Conservation (phyloP, 1,284 basidiomycete species). For the Irpex rosettiformis region DNA sequence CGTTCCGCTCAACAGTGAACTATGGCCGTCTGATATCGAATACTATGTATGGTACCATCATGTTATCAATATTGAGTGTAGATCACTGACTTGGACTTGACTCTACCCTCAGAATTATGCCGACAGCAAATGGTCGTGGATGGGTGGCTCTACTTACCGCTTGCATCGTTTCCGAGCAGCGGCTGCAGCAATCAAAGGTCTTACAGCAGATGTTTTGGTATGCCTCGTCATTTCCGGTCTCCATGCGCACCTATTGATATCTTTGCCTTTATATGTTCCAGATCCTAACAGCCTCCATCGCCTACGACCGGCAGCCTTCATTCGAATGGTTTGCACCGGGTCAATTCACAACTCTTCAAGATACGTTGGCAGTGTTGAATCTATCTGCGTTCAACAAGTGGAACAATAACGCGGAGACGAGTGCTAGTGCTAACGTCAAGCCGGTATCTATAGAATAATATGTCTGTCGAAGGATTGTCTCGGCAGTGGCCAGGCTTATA, state of each 20-base stretch:
- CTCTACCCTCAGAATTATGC: conserved; percentile 41
- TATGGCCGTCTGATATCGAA: conserved; percentile 72
- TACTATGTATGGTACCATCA: conserved; percentile 44
- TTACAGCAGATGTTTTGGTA: conserved; percentile 76
- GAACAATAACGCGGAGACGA: conserved; percentile 2
- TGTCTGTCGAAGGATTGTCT: background rate
- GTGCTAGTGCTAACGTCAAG: background rate
- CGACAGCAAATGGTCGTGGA: conserved; percentile 43
- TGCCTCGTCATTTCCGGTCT: conserved; percentile 17
- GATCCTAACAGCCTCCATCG: conserved; percentile 9
- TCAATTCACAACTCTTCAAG: conserved; percentile 10
- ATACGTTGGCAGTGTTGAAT: conserved; percentile 6
- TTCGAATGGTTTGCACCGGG: conserved; percentile 12
- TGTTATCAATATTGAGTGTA: too few species aligned
- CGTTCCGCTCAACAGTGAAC: conserved; percentile 49
- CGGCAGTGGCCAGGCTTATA: too few species aligned
- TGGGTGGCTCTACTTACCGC: conserved; percentile 47
- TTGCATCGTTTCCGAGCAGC: conserved; percentile 72
- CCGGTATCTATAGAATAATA: conserved; percentile 1
- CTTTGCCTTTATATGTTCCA: background rate
- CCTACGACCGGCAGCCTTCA: conserved; percentile 5
- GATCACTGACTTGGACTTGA: background rate
- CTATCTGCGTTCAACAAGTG: conserved; percentile 8
- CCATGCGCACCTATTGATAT: background rate
- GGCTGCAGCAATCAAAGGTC: conserved; percentile 71